Percentiles rank a stretch among this genome's conserved stretches.
Conservation (phyloP, 495 filamentous ascomycete genomes). For the Aspergillus sclerotiicarbonarius region DNA sequence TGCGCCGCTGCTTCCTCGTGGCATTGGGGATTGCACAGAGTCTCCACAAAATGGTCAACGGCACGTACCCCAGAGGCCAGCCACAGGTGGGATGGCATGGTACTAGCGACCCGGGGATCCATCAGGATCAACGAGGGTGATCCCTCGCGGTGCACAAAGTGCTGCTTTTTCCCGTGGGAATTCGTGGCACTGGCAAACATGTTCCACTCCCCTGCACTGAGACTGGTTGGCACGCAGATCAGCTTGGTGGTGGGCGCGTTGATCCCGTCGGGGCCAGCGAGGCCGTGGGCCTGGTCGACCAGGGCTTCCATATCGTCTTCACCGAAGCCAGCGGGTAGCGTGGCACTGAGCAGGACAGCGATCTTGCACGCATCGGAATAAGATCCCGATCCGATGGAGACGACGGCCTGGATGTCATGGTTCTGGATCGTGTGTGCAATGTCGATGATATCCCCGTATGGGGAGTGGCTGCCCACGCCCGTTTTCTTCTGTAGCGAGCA, state of each 20-base stretch:
- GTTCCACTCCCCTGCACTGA: background rate
- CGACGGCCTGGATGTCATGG: background rate
- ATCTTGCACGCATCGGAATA: slow-evolving; percentile 2
- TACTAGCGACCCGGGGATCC: background rate
- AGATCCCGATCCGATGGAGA: background rate
- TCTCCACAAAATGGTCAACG: slow-evolving; percentile 1
- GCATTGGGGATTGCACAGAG: background rate
- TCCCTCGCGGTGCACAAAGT: background rate
- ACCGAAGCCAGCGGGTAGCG: background rate
- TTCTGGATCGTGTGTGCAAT: slow-evolving; percentile 1
- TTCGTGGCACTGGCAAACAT: background rate
- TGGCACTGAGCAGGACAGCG: slow-evolving; percentile 4
- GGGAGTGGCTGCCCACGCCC: background rate
- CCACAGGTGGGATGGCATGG: slow-evolving; percentile 1
- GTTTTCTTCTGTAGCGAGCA: slow-evolving; percentile 1
- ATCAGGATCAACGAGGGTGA: background rate
- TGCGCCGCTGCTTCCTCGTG: background rate
- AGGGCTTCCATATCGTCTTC: background rate
- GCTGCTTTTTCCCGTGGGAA: background rate
- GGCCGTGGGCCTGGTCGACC: background rate
- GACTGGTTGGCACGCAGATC: slow-evolving; percentile 3
- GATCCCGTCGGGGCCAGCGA: background rate
- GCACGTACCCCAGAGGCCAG: slow-evolving; percentile 2
- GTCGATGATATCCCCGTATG: slow-evolving; percentile 1
- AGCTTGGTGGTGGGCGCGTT: background rate